Evolutionary conservation across 164 flowering plant genomes (phyloP).

Genomic region (Tetrastigma voinierianum): DNA sequence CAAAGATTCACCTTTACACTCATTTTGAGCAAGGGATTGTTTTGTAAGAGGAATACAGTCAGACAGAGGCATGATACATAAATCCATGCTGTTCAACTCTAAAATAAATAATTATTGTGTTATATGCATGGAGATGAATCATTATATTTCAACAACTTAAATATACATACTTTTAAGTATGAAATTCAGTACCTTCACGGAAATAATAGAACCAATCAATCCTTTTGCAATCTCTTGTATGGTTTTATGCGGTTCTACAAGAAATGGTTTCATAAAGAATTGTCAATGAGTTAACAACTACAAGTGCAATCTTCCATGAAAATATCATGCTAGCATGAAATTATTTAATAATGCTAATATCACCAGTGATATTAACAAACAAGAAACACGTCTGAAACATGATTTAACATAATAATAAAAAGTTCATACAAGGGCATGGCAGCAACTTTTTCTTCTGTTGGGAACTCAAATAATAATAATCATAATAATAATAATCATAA

Average conservation of each 20-base stretch:
- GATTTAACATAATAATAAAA: neutral
- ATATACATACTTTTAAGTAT: neutral
- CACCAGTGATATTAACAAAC: neutral
- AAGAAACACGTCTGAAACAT: neutral
- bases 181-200: slow-evolving; percentile 63
- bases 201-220: slow-evolving; percentile 58
- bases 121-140: too few relatives aligned
- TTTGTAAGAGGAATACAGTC: too few relatives aligned
- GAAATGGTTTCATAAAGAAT: slow-evolving; percentile 12
- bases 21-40: too few relatives aligned
- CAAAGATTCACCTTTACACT: too few relatives aligned
- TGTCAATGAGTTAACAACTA: slow-evolving; percentile 4
- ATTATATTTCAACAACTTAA: too few relatives aligned
- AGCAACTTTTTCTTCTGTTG: neutral
- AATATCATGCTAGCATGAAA: neutral
- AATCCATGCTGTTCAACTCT: too few relatives aligned
- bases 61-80: too few relatives aligned
- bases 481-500: too few relatives aligned
- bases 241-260: slow-evolving; percentile 59
- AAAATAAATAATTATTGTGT: too few relatives aligned
- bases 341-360: neutral
- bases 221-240: slow-evolving; percentile 69
- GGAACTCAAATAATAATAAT: too few relatives aligned
- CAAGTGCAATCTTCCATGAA: slow-evolving; percentile 3
- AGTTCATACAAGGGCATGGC: neutral